These are phyloP conservation scores for Tylopilus sp. DNA, from an alignment of 768 basidiomycete genomes.

Conservation along the genomic window DNA sequence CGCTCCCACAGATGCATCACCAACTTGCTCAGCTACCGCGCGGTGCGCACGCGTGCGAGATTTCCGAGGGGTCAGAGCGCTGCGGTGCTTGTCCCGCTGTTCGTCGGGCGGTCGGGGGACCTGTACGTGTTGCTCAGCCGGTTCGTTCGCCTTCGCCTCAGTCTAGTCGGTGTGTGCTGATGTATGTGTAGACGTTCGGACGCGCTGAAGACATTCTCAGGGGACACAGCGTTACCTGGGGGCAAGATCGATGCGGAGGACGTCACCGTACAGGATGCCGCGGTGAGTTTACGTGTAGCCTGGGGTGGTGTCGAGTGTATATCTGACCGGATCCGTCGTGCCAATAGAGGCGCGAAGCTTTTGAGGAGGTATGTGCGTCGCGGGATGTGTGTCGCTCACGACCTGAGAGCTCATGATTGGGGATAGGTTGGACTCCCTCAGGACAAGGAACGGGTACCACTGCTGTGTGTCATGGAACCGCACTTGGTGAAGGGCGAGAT, in stretches of 20 bases:
- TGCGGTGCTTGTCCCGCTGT: slow-evolving; percentile 80
- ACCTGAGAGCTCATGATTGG: not conserved
- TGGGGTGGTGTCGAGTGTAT: not conserved
- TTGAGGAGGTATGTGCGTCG: slow-evolving; percentile 75
- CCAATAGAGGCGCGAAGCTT: slow-evolving; percentile 77
- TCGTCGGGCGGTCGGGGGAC: slow-evolving; percentile 80
- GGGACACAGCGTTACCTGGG: slow-evolving; percentile 86
- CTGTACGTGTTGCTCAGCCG: slow-evolving; percentile 81
- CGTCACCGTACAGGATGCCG: slow-evolving; percentile 69
- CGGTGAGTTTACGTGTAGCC: slow-evolving; percentile 43
- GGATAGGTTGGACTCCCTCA: slow-evolving; percentile 79
- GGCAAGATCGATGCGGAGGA: slow-evolving; percentile 76
- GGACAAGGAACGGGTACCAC: slow-evolving; percentile 65
- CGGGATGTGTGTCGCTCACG: not conserved
- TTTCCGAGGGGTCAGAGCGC: slow-evolving; percentile 61
- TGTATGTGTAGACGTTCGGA: slow-evolving; percentile 57
- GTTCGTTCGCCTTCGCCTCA: slow-evolving; percentile 44
- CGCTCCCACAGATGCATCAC: slow-evolving; percentile 22
- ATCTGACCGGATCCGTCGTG: not conserved
- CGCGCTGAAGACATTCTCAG: slow-evolving; percentile 71
- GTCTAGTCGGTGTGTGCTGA: too few species aligned
- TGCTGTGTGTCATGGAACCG: slow-evolving; percentile 77
- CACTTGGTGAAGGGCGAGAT: slow-evolving; percentile 69
- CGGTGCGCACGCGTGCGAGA: slow-evolving; percentile 27
- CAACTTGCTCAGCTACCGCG: slow-evolving; percentile 27